phyloP scores from a whole-genome alignment of 2,329 filamentous ascomycete genomes.

The Aspergillus hiratsukae region DNA sequence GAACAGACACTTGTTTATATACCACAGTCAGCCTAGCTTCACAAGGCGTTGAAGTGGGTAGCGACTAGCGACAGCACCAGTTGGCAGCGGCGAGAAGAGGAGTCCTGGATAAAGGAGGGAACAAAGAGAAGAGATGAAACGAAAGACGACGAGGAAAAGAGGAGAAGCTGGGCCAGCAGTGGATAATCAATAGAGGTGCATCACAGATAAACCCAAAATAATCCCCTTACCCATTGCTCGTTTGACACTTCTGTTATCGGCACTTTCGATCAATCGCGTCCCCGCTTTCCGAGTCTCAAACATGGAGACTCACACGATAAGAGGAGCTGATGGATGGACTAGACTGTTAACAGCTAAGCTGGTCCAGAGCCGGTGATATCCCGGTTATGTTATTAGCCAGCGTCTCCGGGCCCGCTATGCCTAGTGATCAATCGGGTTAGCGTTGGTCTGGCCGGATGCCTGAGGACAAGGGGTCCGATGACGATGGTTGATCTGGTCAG shows the following conservation, averaged over 20 bases:
- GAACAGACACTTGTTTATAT: slow-evolving; percentile 2
- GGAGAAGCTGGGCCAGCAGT: slow-evolving; percentile 2
- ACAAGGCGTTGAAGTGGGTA: slow-evolving; percentile 1
- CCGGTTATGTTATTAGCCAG: not conserved
- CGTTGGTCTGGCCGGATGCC: not conserved
- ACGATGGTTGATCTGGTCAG: not conserved
- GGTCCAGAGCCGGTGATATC: slow-evolving; percentile 9
- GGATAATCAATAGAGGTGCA: not conserved
- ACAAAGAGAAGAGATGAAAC: not conserved
- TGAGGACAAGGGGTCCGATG: not conserved
- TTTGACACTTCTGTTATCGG: slow-evolving; percentile 6
- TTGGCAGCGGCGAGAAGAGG: not conserved
- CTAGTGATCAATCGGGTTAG: slow-evolving; percentile 3
- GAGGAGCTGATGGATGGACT: not conserved
- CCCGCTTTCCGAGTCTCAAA: not conserved
- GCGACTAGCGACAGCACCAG: not conserved
- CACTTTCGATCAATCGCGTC: slow-evolving; percentile 13
- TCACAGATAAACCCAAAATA: slow-evolving; percentile 3
- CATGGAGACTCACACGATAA: not conserved
- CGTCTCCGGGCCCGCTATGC: slow-evolving; percentile 2
- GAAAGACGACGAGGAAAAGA: slow-evolving; percentile 1
- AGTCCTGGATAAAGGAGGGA: not conserved
- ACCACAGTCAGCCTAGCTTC: not conserved
- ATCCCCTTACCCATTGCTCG: not conserved
- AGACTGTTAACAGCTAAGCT: not conserved